Base-by-base conservation (phyloP, 257 asterid genomes). In the Leonotis leonurus region DNA sequence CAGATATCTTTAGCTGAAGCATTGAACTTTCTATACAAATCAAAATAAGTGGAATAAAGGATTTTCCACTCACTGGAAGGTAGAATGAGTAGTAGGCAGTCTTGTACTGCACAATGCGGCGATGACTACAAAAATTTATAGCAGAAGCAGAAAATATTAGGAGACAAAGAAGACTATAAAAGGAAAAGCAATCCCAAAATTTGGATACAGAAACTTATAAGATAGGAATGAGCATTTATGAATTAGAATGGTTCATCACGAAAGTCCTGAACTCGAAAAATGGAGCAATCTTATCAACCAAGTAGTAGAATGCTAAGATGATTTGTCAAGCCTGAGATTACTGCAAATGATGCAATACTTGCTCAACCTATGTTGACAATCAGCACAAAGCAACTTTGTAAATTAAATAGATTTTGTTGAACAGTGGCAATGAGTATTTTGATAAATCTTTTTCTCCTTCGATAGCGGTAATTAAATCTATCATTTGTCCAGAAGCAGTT, bases 401-500 rank as follows among this genome's bases (percentile, higher is more conserved):
- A 24, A 39, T 41, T 17, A 41, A 40, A 41, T 30, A 0, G 0
- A n/a, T 40, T 57, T 65, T 2, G 8, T 17, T 13, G 25, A 26
- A 92, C 98, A 86, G 89, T 13, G 88, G 73, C 73, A 84, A 76
- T 11, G 98, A 85, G 73, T 86, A 92, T 75, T 92, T 89, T 20
- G 95, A 83, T 54, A 89, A 64, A 74, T 92, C 95, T 67, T 92
- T 92, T 78, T 88, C 98, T 65, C 95, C 98, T 75, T 84, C 89
- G 41, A 84, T 70, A 36, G 98, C 86, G 32, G 95, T 88, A 44
- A 89, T 85, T 73, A 92, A 74, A 86, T 92, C 98, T 60, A 92
- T 84, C 98, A 92, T 88, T 81, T 92, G 97, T 70, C 98, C 97
- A 5, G 90, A 86, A 70, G 95, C 95, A 68, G 98, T 81, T 75